Conservation (phyloP, 768 basidiomycete genomes). For the Russula sp. region DNA sequence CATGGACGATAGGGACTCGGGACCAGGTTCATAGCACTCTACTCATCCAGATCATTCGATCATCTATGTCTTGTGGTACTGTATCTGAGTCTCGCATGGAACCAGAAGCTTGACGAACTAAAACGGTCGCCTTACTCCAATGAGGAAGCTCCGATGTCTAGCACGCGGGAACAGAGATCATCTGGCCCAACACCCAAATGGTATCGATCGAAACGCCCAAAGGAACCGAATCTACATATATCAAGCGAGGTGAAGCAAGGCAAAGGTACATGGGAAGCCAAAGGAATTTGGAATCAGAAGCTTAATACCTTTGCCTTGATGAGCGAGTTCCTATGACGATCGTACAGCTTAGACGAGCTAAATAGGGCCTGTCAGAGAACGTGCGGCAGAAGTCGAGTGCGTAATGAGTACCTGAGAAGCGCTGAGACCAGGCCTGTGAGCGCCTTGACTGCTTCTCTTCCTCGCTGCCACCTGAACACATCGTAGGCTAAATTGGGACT, state of each 20-base stretch:
- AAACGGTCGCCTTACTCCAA: not conserved
- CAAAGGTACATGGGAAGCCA: constrained; percentile 4
- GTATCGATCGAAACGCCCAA: constrained; percentile 10
- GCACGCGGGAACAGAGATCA: not conserved
- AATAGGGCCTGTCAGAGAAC: constrained; percentile 14
- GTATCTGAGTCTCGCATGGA: not conserved
- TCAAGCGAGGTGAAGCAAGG: constrained; percentile 12
- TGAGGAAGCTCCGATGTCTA: not conserved
- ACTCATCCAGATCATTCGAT: not conserved
- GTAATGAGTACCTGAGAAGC: constrained; percentile 54
- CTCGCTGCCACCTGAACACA: constrained; percentile 63
- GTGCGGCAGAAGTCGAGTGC: constrained; percentile 15
- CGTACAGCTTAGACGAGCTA: constrained; percentile 70
- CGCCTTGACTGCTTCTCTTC: constrained; percentile 54
- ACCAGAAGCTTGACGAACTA: not conserved
- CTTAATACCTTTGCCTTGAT: constrained; percentile 52
- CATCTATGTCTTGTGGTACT: not conserved
- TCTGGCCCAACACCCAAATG: constrained; percentile 2
- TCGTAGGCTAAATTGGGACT: constrained; percentile 54
- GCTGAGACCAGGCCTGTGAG: constrained; percentile 64
- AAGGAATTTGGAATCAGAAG: constrained; percentile 23
- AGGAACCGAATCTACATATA: constrained; percentile 15
- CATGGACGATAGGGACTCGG: not conserved
- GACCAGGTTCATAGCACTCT: not conserved
- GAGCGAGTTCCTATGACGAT: constrained; percentile 59